Evolutionary conservation across 169 alveolate genomes (phyloP), one percentile per base, ranked within the genome.

Genomic region (Cryptosporidium muris): DNA sequence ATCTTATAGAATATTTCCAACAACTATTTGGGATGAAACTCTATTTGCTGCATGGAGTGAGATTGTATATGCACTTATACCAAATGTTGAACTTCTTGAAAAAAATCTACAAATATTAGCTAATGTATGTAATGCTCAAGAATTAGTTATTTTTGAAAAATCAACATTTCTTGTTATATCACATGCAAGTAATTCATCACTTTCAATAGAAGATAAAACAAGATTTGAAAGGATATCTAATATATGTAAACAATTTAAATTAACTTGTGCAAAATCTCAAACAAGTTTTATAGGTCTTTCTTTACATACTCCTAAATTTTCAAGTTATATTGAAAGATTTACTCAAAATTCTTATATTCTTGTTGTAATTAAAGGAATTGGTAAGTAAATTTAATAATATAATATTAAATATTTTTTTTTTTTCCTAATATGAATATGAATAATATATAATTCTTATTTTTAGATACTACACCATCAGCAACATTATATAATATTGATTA

Each of bases 21-120:
- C 98, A 9, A 91, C 96, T 36, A 96, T 96, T 51, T 96, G 98
- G 98, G 98, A 96, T 81, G 97, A 95, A 67, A 91, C 97, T 63
- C 94, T 95, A 42, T 94, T 93, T 81, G 93, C 94, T 66, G 98
- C 97, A 6, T 96, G 98, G 98, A 92, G 97, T 66, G 82, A 92
- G 67, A 96, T 96, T 58, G 97, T 95, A 25, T 80, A 92, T 51
- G 91, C 93, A 65, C 81, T 96, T 65, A 92, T 95, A 38, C 97
- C 97, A 2, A 93, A 95, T 82, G 91, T 92, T 47, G 88, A 89
- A 45, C 81, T 88, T 7, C 92, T 96, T 8, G 92, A 92, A 66
- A 54, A 89, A 36, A 89, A 92, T 82, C 82, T 96, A 65, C 68
- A 88, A 67, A 81, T 90, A 63, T 93, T 94, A 81, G 92, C 96